Evolutionary conservation across 306 rosid genomes (phyloP), one percentile per base, ranked within the genome.

Genomic region (Corylus americana): DNA sequence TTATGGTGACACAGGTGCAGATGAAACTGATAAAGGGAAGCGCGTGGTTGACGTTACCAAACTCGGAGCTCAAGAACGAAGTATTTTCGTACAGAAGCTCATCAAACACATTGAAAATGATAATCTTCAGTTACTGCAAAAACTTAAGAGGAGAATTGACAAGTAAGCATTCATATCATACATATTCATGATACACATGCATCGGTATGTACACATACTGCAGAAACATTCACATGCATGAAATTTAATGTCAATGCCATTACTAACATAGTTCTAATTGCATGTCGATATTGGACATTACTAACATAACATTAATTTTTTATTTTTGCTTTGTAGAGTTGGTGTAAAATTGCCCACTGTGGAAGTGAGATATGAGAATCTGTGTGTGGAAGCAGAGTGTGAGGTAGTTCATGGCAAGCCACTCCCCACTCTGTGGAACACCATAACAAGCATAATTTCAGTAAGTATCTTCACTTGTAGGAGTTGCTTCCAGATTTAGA

Each of bases 341-440:
- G 92, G 94, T 25, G 78, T 91, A 42, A 79, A 88, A 74, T 78
- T 88, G 63, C 89, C 97, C 10, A 85, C 89, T 0, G 91, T 89
- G 13, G 92, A 91, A 70, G 93, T 92, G 84, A 89, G 87, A 64
- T 92, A 88, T 77, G 84, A 80, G 68, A 86, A 86, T 86, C 83
- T 91, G 14, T 44, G 72, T 44, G 90, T 89, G 4, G 91, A 91
- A 75, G 94, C 93, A 29, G 84, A 79, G 62, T 89, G 94, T 76
- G 85, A 87, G 51, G 87, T 91, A 13, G 92, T 92, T 62, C 86
- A 84, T 55, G 97, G 96, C 53, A 92, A 85, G 78, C 88, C 96
- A 42, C 73, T 86, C 73, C 94, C 96, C 70, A 89, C 97, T 11
- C 85, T 91, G 7, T 90, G 93, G 96, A 91, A 92, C 76, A 72